Evolutionary conservation across 768 basidiomycete genomes (phyloP).

Genomic region (Panaeolus papilionaceus): DNA sequence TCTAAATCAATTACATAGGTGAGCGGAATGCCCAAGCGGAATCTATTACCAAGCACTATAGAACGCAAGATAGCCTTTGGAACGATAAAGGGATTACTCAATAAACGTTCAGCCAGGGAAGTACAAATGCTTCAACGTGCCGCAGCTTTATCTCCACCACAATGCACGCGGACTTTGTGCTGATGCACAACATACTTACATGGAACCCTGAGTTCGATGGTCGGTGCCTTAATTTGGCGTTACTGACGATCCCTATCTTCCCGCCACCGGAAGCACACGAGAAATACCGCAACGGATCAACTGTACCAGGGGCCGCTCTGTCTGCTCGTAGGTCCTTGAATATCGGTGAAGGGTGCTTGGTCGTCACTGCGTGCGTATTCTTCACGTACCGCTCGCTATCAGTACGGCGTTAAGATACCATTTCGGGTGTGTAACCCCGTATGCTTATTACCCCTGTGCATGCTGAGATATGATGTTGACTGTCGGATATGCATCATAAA

Average conservation of each 20-base stretch:
- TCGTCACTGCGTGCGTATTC: background rate
- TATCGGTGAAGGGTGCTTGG: background rate
- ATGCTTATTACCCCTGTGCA: too few species aligned
- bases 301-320: background rate
- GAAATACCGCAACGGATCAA: conserved; percentile 5
- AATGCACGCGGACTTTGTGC: background rate
- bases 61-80: too few species aligned
- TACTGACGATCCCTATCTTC: background rate
- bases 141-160: background rate
- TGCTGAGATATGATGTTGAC: too few species aligned
- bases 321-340: background rate
- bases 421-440: too few species aligned
- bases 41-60: too few species aligned
- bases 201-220: background rate
- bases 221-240: conserved; percentile 10
- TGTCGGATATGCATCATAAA: too few species aligned
- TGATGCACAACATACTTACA: too few species aligned
- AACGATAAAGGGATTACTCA: too few species aligned
- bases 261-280: background rate
- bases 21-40: too few species aligned
- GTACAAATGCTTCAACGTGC: too few species aligned
- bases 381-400: background rate
- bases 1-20: too few species aligned
- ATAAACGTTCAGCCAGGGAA: too few species aligned
- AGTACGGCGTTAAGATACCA: background rate